These are phyloP conservation scores for Globisporangium solare DNA, from an alignment of 352 stramenopile genomes.

Conservation along the genomic window DNA sequence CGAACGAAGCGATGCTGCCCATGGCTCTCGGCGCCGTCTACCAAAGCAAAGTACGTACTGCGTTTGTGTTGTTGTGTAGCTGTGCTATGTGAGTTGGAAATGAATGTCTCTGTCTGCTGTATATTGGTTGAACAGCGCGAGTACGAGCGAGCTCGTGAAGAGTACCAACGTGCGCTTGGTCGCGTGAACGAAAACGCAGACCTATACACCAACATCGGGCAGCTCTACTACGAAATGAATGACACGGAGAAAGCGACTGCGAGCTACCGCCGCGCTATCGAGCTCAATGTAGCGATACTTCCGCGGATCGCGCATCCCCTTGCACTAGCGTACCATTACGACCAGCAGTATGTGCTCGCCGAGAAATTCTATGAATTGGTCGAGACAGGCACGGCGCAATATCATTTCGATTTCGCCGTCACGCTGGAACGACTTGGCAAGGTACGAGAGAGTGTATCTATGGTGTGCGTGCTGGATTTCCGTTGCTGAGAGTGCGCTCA, in stretches of 20 bases:
- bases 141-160: slow-evolving; percentile 17
- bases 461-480: background rate
- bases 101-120: background rate
- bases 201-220: slow-evolving; percentile 25
- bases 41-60: slow-evolving; percentile 15
- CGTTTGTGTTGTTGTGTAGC: background rate
- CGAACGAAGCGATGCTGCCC: slow-evolving; percentile 16
- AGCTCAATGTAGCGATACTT: slow-evolving; percentile 9
- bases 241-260: slow-evolving; percentile 14
- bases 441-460: slow-evolving; percentile 16
- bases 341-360: slow-evolving; percentile 21
- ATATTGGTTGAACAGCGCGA: slow-evolving; percentile 13
- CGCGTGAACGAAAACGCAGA: slow-evolving; percentile 15
- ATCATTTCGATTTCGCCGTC: slow-evolving; percentile 53
- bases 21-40: slow-evolving; percentile 28
- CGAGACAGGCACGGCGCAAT: slow-evolving; percentile 18
- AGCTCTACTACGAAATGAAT: slow-evolving; percentile 26
- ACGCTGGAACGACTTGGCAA: slow-evolving; percentile 44
- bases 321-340: slow-evolving; percentile 35
- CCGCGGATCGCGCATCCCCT: slow-evolving; percentile 19
- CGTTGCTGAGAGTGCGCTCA: background rate
- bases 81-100: background rate
- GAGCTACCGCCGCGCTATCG: slow-evolving; percentile 15
- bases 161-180: slow-evolving; percentile 15
- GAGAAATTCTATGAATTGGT: slow-evolving; percentile 27